phyloP scores from a whole-genome alignment of 78 protist species.

The Dictyostelium purpureum region DNA sequence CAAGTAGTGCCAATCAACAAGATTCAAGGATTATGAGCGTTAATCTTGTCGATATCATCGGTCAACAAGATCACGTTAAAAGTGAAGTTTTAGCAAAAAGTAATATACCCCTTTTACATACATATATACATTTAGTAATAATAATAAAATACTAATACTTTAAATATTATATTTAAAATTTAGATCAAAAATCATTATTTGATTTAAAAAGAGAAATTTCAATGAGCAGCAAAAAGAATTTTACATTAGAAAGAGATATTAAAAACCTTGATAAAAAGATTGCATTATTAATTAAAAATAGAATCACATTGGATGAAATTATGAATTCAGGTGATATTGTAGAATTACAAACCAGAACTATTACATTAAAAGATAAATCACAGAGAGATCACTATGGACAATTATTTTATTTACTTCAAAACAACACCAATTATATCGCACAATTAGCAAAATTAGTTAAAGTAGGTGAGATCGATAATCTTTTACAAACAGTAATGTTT shows the following conservation, averaged over 20 bases:
- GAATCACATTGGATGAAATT: constrained; percentile 77
- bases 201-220: constrained; percentile 81
- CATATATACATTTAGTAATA: neutral
- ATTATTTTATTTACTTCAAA: constrained; percentile 80
- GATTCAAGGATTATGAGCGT: constrained; percentile 52
- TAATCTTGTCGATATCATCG: constrained; percentile 14
- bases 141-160: neutral
- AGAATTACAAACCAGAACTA: constrained; percentile 23
- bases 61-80: constrained; percentile 53
- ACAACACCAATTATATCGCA: constrained; percentile 78
- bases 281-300: constrained; percentile 75
- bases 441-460: constrained; percentile 66
- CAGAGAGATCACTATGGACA: constrained; percentile 78
- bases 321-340: constrained; percentile 68
- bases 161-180: neutral
- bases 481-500: constrained; percentile 84
- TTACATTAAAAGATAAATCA: constrained; percentile 58
- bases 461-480: constrained; percentile 80
- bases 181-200: constrained; percentile 51
- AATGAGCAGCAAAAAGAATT: constrained; percentile 75
- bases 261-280: constrained; percentile 79
- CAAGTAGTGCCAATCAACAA: neutral
- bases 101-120: neutral
- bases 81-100: constrained; percentile 46
- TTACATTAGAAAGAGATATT: constrained; percentile 77